Evolutionary conservation across 2,329 filamentous ascomycete genomes (phyloP).

Genomic region (Cadophora sp.): DNA sequence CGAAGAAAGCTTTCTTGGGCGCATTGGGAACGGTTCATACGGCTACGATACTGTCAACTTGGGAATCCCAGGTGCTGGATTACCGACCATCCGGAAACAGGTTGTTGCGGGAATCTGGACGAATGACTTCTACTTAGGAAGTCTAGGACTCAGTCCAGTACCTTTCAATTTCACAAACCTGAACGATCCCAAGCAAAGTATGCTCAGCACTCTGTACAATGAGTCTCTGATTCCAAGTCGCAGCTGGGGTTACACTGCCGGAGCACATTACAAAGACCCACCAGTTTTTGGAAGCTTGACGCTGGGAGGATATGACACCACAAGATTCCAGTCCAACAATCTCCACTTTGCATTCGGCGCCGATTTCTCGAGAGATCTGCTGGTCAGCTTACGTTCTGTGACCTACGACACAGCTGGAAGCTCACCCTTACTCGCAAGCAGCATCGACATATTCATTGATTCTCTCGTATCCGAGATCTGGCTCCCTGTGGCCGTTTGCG

Average conservation of each 20-base stretch:
- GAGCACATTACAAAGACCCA: constrained; percentile 44
- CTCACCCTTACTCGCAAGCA: constrained; percentile 27
- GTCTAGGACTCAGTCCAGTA: constrained; percentile 48
- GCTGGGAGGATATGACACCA: constrained; percentile 11
- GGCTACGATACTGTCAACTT: constrained; percentile 34
- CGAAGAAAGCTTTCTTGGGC: constrained; percentile 25
- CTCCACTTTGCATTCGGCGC: constrained; percentile 9
- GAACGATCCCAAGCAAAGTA: constrained; percentile 46
- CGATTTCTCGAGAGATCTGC: constrained; percentile 13
- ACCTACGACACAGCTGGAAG: constrained; percentile 22
- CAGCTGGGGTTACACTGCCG: constrained; percentile 51
- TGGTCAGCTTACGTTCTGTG: constrained; percentile 5
- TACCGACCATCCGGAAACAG: constrained; percentile 32
- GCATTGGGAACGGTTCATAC: constrained; percentile 30
- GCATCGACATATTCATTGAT: constrained; percentile 45
- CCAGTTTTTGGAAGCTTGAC: constrained; percentile 14
- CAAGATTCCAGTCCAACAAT: not conserved
- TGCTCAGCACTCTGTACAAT: constrained; percentile 47
- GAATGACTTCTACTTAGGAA: constrained; percentile 41
- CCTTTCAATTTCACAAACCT: constrained; percentile 47
- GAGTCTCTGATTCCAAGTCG: constrained; percentile 47
- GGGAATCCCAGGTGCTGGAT: constrained; percentile 34
- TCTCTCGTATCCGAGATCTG: constrained; percentile 48
- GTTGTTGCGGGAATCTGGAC: constrained; percentile 30
- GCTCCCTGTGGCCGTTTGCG: constrained; percentile 45